Evolutionary conservation across 768 basidiomycete species (phyloP).

Genomic region (Hericium coralloides): DNA sequence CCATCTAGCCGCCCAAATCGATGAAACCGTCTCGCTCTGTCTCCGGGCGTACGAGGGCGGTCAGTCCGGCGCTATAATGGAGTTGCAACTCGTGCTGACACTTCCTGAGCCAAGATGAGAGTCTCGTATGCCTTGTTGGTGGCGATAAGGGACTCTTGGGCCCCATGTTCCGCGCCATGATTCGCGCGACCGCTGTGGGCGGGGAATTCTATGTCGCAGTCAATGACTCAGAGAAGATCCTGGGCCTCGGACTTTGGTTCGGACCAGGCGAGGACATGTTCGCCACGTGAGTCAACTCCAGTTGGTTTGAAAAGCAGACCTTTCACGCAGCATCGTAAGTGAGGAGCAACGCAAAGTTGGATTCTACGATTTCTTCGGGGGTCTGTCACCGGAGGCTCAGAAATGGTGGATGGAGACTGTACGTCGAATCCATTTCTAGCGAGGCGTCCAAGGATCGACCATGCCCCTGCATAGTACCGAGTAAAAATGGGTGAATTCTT

Average conservation of each 20-base stretch:
- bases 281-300: neutral
- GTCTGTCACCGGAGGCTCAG: neutral
- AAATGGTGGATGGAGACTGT: neutral
- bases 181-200: no score
- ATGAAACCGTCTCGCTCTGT: no score
- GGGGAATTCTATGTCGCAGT: no score
- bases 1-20: no score
- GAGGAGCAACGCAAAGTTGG: neutral
- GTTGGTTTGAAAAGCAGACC: neutral
- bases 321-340: neutral
- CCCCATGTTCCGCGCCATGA: no score
- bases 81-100: no score
- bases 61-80: no score
- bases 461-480: neutral
- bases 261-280: neutral
- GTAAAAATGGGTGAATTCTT: neutral
- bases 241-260: neutral
- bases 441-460: neutral
- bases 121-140: no score
- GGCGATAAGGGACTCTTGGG: no score
- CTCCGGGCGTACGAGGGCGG: no score
- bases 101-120: no score
- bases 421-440: neutral
- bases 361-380: neutral
- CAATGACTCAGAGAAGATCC: no score